Conservation (phyloP, 495 filamentous ascomycete species). For the Penicillium cataractarum region DNA sequence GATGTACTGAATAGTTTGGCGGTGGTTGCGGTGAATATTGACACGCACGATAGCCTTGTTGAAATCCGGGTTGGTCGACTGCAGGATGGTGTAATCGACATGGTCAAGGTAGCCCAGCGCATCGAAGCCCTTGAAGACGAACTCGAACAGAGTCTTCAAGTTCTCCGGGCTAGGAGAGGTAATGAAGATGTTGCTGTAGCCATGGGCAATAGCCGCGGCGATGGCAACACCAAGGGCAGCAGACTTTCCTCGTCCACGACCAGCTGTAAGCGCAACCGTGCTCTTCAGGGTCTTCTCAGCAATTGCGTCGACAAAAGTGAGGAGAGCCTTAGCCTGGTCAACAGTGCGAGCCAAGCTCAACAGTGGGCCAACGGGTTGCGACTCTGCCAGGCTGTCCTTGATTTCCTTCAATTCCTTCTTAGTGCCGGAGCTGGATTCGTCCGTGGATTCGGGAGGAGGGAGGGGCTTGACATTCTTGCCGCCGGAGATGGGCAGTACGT, state of each 20-base stretch:
- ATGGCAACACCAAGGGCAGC: conserved; percentile 93
- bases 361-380: conserved; percentile 82
- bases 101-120: conserved; percentile 91
- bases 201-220: conserved; percentile 90
- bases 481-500: conserved; percentile 95
- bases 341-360: conserved; percentile 84
- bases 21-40: conserved; percentile 92
- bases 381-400: conserved; percentile 83
- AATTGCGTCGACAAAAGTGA: conserved; percentile 96
- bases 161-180: conserved; percentile 98
- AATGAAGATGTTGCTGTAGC: conserved; percentile 99
- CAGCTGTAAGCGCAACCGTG: conserved; percentile 92
- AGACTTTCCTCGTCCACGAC: conserved; percentile 95
- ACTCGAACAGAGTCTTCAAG: conserved; percentile 97
- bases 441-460: conserved; percentile 67
- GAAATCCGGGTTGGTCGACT: conserved; percentile 97
- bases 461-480: conserved; percentile 89
- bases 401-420: conserved; percentile 80
- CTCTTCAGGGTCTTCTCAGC: conserved; percentile 92
- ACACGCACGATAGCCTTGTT: conserved; percentile 98
- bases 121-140: conserved; percentile 98
- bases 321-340: conserved; percentile 92
- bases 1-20: conserved; percentile 98
- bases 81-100: conserved; percentile 95
- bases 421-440: conserved; percentile 65